A percentile compares a stretch with the other conserved stretches of the same genome.
phyloP scores from a whole-genome alignment of 2,329 filamentous ascomycete genomes.

The Colletotrichum plurivorum region DNA sequence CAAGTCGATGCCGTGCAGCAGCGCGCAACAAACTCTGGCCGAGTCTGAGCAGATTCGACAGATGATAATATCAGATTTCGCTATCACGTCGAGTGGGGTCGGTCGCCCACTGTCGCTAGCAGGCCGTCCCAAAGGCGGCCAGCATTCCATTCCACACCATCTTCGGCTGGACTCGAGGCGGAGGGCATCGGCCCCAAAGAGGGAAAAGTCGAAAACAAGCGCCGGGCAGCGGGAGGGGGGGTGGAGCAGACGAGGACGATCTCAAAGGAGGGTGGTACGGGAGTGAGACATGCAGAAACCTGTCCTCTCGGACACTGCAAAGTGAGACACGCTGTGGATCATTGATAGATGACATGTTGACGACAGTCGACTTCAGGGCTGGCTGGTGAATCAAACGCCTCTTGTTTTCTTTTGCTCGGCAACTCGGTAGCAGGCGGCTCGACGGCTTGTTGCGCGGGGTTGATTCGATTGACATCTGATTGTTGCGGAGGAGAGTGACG shows the following conservation, averaged over 20 bases:
- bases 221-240: slow-evolving; percentile 37
- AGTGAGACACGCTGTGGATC: slow-evolving; percentile 54
- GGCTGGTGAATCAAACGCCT: slow-evolving; percentile 13
- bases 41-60: not conserved
- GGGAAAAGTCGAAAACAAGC: slow-evolving; percentile 35
- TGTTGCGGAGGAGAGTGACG: no score
- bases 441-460: not conserved
- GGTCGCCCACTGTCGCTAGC: no score
- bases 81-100: not conserved
- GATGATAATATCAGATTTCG: slow-evolving; percentile 11
- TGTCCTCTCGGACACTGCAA: slow-evolving; percentile 52
- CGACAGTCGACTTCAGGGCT: slow-evolving; percentile 19
- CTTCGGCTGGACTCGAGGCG: no score
- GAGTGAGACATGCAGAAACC: slow-evolving; percentile 51
- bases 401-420: slow-evolving; percentile 13
- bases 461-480: not conserved
- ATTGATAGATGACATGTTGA: slow-evolving; percentile 44
- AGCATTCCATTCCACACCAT: no score
- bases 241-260: slow-evolving; percentile 42
- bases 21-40: not conserved
- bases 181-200: not conserved
- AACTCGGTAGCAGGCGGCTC: slow-evolving; percentile 18
- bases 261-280: slow-evolving; percentile 38
- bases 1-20: slow-evolving; percentile 1
- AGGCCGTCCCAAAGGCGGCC: no score